Evolutionary conservation across 495 filamentous ascomycete genomes (phyloP), one percentile per base, ranked within the genome.

Genomic region (Lophiotrema nucula): DNA sequence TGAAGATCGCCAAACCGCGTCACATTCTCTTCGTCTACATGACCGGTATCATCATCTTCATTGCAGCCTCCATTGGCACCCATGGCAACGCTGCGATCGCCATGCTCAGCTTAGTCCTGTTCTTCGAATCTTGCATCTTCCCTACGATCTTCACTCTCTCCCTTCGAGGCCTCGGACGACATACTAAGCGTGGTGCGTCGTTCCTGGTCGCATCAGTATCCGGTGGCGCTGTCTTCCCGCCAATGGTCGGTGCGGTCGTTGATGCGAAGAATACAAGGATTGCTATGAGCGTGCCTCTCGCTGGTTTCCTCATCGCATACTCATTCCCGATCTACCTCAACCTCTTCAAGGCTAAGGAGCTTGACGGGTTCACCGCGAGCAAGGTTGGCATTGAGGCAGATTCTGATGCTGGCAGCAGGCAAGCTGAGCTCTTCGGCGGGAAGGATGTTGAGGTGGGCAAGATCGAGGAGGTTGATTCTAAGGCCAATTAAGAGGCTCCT

Each of bases 141-240:
- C 85, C 88, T 0, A 80, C 86, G 5, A 83, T 88, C 51, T 88
- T 87, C 70, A 77, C 82, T 3, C 76, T 90, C 0, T 79, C 82
- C 1, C 75, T 92, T 27, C 79, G 86, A 38, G 86, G 87, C 4
- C 77, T 90, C 0, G 86, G 85, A 4, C 75, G 80, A 18, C 84
- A 83, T 53, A 89, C 85, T 0, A 90, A 90, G 70, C 76, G 80
- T 18, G 86, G 83, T 13, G 81, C 82, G 1, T 85, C 82, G 2
- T 82, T 78, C 69, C 69, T 90, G 44, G 86, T 87, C 0, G 82
- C 85, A 59, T 81, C 80, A n/a, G 81, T 82, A n/a, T 82, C 76
- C 5, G 86, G 86, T 13, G 85, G 85, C 23, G 83, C 79, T 6
- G 78, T 85, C 15, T 83, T 88, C 67, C 87, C 85, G 0, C 83